These are phyloP conservation scores for Penicillium desertorum DNA, from an alignment of 495 filamentous ascomycete genomes.

Conservation along the genomic window DNA sequence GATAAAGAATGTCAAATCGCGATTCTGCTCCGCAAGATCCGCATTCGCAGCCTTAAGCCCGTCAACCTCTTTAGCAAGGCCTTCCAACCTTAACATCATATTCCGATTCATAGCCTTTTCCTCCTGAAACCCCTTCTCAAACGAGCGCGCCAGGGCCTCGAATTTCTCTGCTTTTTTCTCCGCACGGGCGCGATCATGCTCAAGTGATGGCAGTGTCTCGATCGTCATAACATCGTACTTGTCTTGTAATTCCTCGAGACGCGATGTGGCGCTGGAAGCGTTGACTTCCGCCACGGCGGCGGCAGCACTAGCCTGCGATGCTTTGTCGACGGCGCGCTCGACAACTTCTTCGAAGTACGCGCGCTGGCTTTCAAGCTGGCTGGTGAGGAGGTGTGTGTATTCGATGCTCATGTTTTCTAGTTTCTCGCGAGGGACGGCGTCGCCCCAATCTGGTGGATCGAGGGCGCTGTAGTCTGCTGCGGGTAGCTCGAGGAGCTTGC, in stretches of 20 bases:
- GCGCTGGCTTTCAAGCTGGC: slow-evolving; percentile 87
- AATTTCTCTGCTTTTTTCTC: slow-evolving; percentile 67
- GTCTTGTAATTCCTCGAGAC: slow-evolving; percentile 53
- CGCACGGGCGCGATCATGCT: slow-evolving; percentile 68
- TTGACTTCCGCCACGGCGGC: slow-evolving; percentile 61
- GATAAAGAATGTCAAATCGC: slow-evolving; percentile 90
- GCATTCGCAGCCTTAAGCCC: slow-evolving; percentile 53
- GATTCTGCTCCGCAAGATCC: slow-evolving; percentile 77
- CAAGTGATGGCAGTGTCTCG: slow-evolving; percentile 63
- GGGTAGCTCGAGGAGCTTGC: slow-evolving; percentile 82
- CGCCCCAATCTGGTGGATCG: slow-evolving; percentile 50
- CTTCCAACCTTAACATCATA: slow-evolving; percentile 72
- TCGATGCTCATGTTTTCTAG: slow-evolving; percentile 89
- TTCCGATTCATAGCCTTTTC: slow-evolving; percentile 82
- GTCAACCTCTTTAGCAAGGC: slow-evolving; percentile 58
- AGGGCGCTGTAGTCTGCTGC: slow-evolving; percentile 45
- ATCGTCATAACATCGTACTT: slow-evolving; percentile 55
- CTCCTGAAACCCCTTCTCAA: slow-evolving; percentile 79
- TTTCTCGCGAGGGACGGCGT: slow-evolving; percentile 85
- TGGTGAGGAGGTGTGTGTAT: slow-evolving; percentile 89
- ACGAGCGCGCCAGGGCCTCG: slow-evolving; percentile 67
- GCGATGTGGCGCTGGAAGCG: slow-evolving; percentile 50
- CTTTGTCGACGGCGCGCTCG: slow-evolving; percentile 88
- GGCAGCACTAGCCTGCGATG: slow-evolving; percentile 64
- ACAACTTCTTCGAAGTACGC: slow-evolving; percentile 94